A percentile compares a stretch with the other conserved stretches of the same genome.
phyloP scores from a whole-genome alignment of 2,329 filamentous ascomycete species.

The Pleoardoris graminearum region DNA sequence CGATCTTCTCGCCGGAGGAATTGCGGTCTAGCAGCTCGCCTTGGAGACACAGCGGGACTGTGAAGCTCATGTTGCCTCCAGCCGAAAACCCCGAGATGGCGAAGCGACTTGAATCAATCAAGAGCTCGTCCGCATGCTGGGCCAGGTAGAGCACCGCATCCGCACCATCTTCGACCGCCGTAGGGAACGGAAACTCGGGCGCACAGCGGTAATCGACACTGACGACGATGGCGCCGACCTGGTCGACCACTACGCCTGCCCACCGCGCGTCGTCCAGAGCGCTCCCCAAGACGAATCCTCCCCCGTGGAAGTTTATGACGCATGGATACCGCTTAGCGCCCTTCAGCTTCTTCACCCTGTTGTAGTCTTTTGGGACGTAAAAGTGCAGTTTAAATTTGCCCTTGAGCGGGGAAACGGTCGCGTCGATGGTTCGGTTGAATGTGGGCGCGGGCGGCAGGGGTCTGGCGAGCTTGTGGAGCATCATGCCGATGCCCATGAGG shows the following conservation, averaged over 20 bases:
- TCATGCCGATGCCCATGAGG: conserved; percentile 71
- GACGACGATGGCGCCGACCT: conserved; percentile 62
- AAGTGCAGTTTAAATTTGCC: conserved; percentile 61
- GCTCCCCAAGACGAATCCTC: conserved; percentile 64
- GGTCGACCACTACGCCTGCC: conserved; percentile 59
- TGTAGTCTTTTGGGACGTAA: conserved; percentile 61
- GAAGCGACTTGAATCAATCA: conserved; percentile 61
- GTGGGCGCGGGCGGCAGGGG: conserved; percentile 63
- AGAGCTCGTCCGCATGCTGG: conserved; percentile 58
- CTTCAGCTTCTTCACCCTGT: conserved; percentile 47
- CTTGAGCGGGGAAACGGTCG: conserved; percentile 51
- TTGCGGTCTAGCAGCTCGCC: conserved; percentile 48
- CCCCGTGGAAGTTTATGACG: conserved; percentile 67
- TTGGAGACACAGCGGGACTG: conserved; percentile 62
- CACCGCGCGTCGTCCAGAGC: conserved; percentile 65
- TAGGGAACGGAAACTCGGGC: conserved; percentile 65
- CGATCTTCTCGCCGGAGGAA: conserved; percentile 31
- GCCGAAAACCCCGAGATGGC: conserved; percentile 65
- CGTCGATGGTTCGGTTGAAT: conserved; percentile 61
- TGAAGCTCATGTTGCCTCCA: conserved; percentile 65
- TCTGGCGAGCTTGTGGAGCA: conserved; percentile 64
- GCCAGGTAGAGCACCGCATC: conserved; percentile 64
- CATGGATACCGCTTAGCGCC: conserved; percentile 57
- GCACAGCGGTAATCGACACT: conserved; percentile 65
- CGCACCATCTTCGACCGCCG: conserved; percentile 65